These are phyloP conservation scores for Aspergillus fumigatiaffinis DNA, from an alignment of 2,329 filamentous ascomycete genomes.

Conservation along the genomic window DNA sequence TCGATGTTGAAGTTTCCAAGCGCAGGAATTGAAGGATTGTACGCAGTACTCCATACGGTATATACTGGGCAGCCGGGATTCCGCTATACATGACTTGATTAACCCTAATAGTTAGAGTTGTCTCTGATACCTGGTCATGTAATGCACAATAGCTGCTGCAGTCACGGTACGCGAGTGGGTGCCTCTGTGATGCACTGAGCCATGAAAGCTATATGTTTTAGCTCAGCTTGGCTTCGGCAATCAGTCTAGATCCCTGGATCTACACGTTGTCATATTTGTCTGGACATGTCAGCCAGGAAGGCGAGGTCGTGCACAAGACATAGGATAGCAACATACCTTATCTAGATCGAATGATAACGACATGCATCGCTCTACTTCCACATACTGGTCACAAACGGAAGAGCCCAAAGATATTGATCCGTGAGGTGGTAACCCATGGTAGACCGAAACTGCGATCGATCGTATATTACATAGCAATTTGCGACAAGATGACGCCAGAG, in stretches of 20 bases:
- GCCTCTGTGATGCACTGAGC: neutral
- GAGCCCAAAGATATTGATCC: neutral
- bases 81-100: too few species aligned
- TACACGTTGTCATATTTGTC: neutral
- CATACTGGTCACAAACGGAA: neutral
- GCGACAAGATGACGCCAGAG: conserved; percentile 24
- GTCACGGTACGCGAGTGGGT: neutral
- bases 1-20: neutral
- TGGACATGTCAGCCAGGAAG: neutral
- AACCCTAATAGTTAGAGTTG: too few species aligned
- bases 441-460: neutral
- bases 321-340: neutral
- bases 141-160: too few species aligned
- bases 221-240: neutral
- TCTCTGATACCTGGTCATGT: too few species aligned
- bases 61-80: too few species aligned
- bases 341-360: neutral
- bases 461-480: conserved; percentile 1
- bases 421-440: neutral
- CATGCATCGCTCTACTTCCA: neutral
- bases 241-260: neutral
- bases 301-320: neutral
- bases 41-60: too few species aligned
- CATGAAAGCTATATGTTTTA: neutral
- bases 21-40: too few species aligned